Conservation (phyloP, 495 filamentous ascomycete genomes). For the Chaetomidium leptoderma region DNA sequence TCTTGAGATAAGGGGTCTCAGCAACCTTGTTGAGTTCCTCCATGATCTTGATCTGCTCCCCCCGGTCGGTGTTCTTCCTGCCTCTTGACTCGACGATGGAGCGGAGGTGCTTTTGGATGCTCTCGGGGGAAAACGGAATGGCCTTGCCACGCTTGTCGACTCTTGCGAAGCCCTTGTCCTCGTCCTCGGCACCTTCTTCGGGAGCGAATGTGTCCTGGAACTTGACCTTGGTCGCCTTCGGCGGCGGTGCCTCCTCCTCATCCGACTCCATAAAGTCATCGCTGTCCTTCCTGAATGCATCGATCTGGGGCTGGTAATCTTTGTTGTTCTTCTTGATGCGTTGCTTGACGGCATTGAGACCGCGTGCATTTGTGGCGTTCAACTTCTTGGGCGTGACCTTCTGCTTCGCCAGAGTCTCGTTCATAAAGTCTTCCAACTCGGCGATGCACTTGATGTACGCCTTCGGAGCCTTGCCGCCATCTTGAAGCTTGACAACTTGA, state of each 20-base stretch:
- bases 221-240: conserved; percentile 45
- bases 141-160: conserved; percentile 84
- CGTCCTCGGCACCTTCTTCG: conserved; percentile 48
- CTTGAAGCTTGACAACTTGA: conserved; percentile 72
- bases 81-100: conserved; percentile 91
- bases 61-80: conserved; percentile 96
- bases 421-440: conserved; percentile 93
- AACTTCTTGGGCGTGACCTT: conserved; percentile 97
- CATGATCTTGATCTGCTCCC: conserved; percentile 94
- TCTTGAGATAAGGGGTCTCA: conserved; percentile 84
- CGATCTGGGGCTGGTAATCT: conserved; percentile 81
- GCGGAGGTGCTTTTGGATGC: conserved; percentile 93
- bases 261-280: conserved; percentile 84
- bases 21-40: conserved; percentile 91
- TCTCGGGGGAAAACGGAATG: conserved; percentile 88
- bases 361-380: conserved; percentile 92
- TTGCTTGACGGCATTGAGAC: conserved; percentile 94
- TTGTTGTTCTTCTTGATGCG: conserved; percentile 98
- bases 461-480: conserved; percentile 75
- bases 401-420: conserved; percentile 87
- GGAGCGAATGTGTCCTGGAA: conserved; percentile 23
- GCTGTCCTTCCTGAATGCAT: conserved; percentile 78
- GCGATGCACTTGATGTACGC: conserved; percentile 87
- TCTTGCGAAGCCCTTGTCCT: conserved; percentile 80
- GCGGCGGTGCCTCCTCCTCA: conserved; percentile 60